Percentiles rank a stretch among this genome's conserved stretches.
Conservation (phyloP, 1,284 basidiomycete species). For the Melanopsichium pennsylvanicum region DNA sequence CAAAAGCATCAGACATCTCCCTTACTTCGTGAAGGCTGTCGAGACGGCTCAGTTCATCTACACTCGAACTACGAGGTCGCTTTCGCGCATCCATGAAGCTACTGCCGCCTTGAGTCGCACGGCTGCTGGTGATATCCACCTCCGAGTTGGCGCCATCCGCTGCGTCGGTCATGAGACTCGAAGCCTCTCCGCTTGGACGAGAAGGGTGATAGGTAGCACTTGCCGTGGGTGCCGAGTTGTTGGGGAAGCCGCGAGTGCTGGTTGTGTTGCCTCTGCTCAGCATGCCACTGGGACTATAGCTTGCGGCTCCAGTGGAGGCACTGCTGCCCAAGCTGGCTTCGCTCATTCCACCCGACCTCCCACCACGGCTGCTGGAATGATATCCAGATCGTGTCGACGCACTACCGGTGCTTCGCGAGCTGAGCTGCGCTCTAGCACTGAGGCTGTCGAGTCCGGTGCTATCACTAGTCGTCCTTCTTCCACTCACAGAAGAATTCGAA, state of each 20-base stretch:
- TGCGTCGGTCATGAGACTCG: constrained; percentile 4
- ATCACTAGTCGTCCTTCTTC: constrained; percentile 24
- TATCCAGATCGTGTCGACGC: constrained; percentile 25
- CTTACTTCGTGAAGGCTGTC: constrained; percentile 31
- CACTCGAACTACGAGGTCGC: constrained; percentile 23
- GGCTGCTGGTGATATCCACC: constrained; percentile 30
- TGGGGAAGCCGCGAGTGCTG: constrained; percentile 32
- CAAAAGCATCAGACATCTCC: constrained; percentile 20
- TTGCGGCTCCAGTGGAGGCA: constrained; percentile 49
- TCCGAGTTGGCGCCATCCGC: constrained; percentile 9
- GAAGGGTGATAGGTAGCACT: constrained; percentile 10
- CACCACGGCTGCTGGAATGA: constrained; percentile 21
- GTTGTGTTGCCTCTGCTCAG: constrained; percentile 39
- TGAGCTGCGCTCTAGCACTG: constrained; percentile 29
- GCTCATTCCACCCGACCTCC: constrained; percentile 24
- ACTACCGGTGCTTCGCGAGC: constrained; percentile 32
- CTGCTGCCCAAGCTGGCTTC: constrained; percentile 26
- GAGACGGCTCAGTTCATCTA: constrained; percentile 15
- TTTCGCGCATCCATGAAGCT: constrained; percentile 16
- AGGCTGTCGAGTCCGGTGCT: constrained; percentile 39
- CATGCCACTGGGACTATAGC: constrained; percentile 42
- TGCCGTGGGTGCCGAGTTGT: constrained; percentile 1
- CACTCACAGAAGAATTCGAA: constrained; percentile 29
- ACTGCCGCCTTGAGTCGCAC: constrained; percentile 34
- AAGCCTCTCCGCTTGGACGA: constrained; percentile 1